Conservation (phyloP, 2,329 filamentous ascomycete species). For the Tolypocladium tropicale region DNA sequence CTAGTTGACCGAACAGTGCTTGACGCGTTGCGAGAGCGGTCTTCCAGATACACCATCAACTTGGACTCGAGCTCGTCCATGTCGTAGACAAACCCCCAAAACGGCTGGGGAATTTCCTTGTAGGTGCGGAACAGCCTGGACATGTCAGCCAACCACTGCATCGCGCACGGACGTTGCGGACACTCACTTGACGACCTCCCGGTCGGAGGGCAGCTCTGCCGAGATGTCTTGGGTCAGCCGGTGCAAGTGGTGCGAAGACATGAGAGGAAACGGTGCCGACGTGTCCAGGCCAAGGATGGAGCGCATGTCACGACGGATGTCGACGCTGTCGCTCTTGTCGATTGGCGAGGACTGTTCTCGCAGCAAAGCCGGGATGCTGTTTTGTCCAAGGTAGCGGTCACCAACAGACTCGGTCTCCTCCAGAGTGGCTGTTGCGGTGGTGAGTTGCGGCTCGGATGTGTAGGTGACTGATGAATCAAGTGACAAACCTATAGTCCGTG, state of each 20-base stretch:
- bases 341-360: constrained; percentile 48
- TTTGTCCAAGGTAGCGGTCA: constrained; percentile 54
- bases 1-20: constrained; percentile 33
- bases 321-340: constrained; percentile 40
- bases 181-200: constrained; percentile 57
- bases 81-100: constrained; percentile 58
- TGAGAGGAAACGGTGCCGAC: constrained; percentile 56
- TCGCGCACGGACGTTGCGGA: background rate
- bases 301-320: constrained; percentile 54
- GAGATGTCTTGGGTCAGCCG: constrained; percentile 50
- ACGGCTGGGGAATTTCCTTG: constrained; percentile 57
- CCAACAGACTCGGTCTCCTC: constrained; percentile 46
- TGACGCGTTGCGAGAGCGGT: constrained; percentile 46
- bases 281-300: constrained; percentile 57
- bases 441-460: constrained; percentile 5
- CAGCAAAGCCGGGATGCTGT: constrained; percentile 56
- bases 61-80: constrained; percentile 55
- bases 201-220: constrained; percentile 50
- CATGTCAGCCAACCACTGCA: constrained; percentile 4
- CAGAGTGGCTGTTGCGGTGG: constrained; percentile 24
- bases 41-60: constrained; percentile 55
- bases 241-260: constrained; percentile 53
- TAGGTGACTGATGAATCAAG: background rate
- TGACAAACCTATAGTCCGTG: constrained; percentile 28
- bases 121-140: constrained; percentile 52